phyloP scores from a whole-genome alignment of 768 basidiomycete species.

The Lentinula detonsa region DNA sequence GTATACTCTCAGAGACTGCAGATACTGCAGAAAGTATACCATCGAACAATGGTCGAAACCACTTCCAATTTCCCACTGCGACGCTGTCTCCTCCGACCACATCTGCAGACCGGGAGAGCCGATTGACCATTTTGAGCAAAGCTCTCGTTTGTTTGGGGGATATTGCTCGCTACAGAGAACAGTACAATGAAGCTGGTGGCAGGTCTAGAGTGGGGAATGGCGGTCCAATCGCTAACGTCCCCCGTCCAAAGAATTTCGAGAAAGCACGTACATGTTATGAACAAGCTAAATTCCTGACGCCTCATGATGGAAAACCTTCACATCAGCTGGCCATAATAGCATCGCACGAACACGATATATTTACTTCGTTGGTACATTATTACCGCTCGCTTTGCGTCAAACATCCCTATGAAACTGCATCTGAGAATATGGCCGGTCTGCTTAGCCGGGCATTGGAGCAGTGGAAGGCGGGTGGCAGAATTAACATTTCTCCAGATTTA shows the following conservation, averaged over 20 bases:
- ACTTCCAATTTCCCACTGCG: conserved; percentile 52
- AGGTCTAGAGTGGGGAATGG: conserved; percentile 59
- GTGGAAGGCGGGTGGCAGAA: conserved; percentile 38
- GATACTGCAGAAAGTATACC: conserved; percentile 11
- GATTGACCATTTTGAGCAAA: conserved; percentile 78
- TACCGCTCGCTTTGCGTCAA: conserved; percentile 87
- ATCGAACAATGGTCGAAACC: conserved; percentile 42
- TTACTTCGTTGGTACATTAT: conserved; percentile 77
- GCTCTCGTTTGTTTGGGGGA: conserved; percentile 90
- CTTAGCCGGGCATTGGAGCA: conserved; percentile 61
- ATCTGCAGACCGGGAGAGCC: conserved; percentile 48
- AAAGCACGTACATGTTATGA: conserved; percentile 80
- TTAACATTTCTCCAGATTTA: conserved; percentile 20
- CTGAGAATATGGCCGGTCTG: conserved; percentile 75
- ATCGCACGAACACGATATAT: conserved; percentile 79
- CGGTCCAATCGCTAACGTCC: conserved; percentile 39
- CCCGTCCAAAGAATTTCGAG: conserved; percentile 63
- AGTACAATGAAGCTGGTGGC: conserved; percentile 71
- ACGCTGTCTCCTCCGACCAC: conserved; percentile 32
- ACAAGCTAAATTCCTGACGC: conserved; percentile 75
- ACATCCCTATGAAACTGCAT: conserved; percentile 81
- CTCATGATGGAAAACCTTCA: conserved; percentile 88
- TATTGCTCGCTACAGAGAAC: conserved; percentile 88
- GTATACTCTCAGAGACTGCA: conserved; percentile 32
- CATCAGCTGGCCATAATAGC: conserved; percentile 95